A percentile compares a stretch with the other conserved stretches of the same genome.
Evolutionary conservation across 2,329 filamentous ascomycete genomes (phyloP).

Genomic region (Diaporthe nobilis): DNA sequence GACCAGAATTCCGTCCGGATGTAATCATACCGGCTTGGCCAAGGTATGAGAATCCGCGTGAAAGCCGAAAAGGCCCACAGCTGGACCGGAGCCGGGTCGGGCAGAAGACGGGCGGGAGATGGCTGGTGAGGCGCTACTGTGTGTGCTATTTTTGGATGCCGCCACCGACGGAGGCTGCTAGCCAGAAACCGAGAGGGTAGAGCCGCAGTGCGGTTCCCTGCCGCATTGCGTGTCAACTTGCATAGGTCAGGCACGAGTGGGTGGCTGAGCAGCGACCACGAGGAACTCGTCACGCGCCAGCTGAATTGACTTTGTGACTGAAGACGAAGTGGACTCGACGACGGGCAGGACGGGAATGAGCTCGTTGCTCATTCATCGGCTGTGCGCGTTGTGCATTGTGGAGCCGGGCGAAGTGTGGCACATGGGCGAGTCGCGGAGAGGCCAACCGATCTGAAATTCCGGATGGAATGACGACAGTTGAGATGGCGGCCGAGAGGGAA

Average conservation of each 20-base stretch:
- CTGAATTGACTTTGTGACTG: slow-evolving; percentile 20
- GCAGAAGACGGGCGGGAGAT: slow-evolving; percentile 8
- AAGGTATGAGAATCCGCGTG: slow-evolving; percentile 16
- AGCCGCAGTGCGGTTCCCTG: slow-evolving; percentile 17
- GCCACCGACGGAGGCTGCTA: slow-evolving; percentile 5
- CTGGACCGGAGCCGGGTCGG: slow-evolving; percentile 27
- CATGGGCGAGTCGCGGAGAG: slow-evolving; percentile 13
- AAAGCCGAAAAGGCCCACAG: slow-evolving; percentile 8
- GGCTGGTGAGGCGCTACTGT: slow-evolving; percentile 41
- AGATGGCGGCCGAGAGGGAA: background rate
- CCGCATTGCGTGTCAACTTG: slow-evolving; percentile 9
- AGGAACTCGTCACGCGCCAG: slow-evolving; percentile 21
- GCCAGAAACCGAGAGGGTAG: slow-evolving; percentile 14
- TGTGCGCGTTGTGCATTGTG: background rate
- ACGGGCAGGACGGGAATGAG: background rate
- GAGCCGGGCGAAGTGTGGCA: background rate
- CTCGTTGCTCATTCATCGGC: too few species aligned
- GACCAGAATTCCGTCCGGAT: background rate
- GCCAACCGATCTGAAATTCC: slow-evolving; percentile 26
- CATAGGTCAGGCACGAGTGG: background rate
- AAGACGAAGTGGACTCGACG: background rate
- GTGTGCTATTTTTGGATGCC: slow-evolving; percentile 41
- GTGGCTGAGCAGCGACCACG: slow-evolving; percentile 34
- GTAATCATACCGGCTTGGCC: slow-evolving; percentile 28
- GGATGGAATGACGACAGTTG: slow-evolving; percentile 30